phyloP scores from a whole-genome alignment of 2,329 filamentous ascomycete species.

The Cladorrhinum sp. region DNA sequence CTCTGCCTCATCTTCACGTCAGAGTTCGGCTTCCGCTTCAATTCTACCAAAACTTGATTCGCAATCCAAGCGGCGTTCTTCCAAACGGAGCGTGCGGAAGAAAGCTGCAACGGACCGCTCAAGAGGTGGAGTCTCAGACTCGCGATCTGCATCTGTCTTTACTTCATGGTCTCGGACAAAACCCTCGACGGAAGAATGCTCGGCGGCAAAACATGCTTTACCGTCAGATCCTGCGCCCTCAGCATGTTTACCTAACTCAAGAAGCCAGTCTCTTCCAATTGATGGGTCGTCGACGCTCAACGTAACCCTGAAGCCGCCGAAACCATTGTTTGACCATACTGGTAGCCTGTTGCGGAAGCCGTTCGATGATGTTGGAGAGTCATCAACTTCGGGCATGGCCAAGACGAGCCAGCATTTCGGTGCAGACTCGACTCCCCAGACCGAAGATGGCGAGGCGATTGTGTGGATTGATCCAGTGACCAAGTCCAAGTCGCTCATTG shows the following conservation, averaged over 20 bases:
- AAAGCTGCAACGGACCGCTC: conserved; percentile 1
- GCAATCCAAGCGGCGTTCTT: neutral
- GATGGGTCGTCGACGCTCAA: neutral
- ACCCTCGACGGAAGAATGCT: conserved; percentile 13
- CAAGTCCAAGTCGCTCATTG: conserved; percentile 48
- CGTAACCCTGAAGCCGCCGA: neutral
- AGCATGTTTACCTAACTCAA: neutral
- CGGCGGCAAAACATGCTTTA: conserved; percentile 29
- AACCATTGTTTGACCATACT: conserved; percentile 38
- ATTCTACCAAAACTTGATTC: neutral
- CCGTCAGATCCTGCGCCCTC: neutral
- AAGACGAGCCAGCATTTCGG: neutral
- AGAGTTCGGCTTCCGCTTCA: neutral
- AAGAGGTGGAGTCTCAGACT: neutral
- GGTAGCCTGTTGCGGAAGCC: conserved; percentile 45
- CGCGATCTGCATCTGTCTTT: conserved; percentile 32
- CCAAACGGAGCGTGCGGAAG: neutral
- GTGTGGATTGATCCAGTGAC: conserved; percentile 63
- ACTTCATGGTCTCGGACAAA: conserved; percentile 39
- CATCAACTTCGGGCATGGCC: neutral
- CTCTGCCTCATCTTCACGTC: neutral
- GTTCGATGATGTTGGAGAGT: conserved; percentile 38
- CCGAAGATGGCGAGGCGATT: conserved; percentile 31
- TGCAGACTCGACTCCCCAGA: neutral
- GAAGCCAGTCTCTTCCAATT: neutral